Percentiles rank a stretch among this genome's conserved stretches.
These are phyloP conservation scores for Arbutus unedo DNA, from an alignment of 148 eudicot species.

Conservation along the genomic window DNA sequence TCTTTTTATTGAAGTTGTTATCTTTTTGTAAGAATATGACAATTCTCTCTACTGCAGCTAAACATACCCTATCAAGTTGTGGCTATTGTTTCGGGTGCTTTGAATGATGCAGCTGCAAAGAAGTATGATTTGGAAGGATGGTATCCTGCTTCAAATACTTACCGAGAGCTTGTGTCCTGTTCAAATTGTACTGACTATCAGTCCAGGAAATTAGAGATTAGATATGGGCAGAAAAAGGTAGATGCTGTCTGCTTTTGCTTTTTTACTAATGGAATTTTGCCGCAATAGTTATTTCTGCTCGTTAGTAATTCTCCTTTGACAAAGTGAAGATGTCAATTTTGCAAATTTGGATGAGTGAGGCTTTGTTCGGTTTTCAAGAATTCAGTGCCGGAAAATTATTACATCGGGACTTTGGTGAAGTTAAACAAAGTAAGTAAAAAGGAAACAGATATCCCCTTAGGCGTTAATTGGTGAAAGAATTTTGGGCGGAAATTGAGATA, in stretches of 20 bases:
- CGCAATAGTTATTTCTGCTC: background rate
- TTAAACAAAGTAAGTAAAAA: background rate
- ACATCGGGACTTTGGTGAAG: background rate
- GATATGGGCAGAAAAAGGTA: conserved; percentile 80
- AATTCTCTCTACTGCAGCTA: conserved; percentile 45
- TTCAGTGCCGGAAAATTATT: background rate
- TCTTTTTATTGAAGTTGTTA: background rate
- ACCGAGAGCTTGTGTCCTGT: conserved; percentile 87
- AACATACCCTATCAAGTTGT: conserved; percentile 79
- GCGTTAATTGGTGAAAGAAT: background rate
- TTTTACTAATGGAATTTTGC: background rate
- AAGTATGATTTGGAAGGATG: conserved; percentile 92
- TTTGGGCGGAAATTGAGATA: background rate
- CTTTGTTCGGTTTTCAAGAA: background rate
- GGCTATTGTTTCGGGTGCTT: conserved; percentile 79
- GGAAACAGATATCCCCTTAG: background rate
- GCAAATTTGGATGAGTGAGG: background rate
- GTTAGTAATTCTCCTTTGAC: background rate
- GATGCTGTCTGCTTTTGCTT: background rate
- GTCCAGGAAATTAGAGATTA: conserved; percentile 72
- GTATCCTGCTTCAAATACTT: conserved; percentile 75
- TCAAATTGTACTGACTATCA: conserved; percentile 96
- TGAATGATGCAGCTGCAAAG: conserved; percentile 92
- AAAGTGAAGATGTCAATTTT: background rate
- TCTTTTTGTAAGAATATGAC: background rate